Evolutionary conservation across 805 yeast genomes (phyloP).

Genomic region (Saccharomycopsis oosterbeekiorum): DNA sequence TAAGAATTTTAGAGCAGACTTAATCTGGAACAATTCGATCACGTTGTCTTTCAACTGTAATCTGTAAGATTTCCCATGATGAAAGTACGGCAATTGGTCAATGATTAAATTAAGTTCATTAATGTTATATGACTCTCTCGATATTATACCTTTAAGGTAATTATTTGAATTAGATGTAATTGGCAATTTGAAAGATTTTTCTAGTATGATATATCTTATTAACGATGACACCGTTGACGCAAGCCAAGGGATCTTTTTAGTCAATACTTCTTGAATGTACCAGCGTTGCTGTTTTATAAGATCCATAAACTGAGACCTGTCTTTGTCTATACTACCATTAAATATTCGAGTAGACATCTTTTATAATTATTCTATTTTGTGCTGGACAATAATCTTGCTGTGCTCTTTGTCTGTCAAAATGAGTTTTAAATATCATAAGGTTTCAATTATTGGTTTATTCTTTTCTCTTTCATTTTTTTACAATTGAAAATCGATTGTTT

Average conservation of each 20-base stretch:
- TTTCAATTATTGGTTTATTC: background rate
- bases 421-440: no score
- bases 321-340: background rate
- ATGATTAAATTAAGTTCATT: slow-evolving; percentile 5
- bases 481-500: no score
- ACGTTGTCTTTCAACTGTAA: slow-evolving; percentile 4
- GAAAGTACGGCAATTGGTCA: slow-evolving; percentile 8
- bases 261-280: slow-evolving; percentile 13
- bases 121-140: slow-evolving; percentile 13
- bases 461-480: background rate
- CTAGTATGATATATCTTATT: slow-evolving; percentile 10
- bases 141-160: slow-evolving; percentile 12
- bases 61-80: slow-evolving; percentile 9
- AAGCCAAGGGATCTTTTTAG: slow-evolving; percentile 15
- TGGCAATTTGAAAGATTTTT: slow-evolving; percentile 16
- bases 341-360: background rate
- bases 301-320: slow-evolving; percentile 3
- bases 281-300: slow-evolving; percentile 15
- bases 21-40: slow-evolving; percentile 12
- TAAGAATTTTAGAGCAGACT: slow-evolving; percentile 1
- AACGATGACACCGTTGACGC: slow-evolving; percentile 10
- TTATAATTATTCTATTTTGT: background rate
- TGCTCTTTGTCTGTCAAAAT: background rate
- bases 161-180: slow-evolving; percentile 16
- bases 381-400: no score